Percentiles rank a stretch among this genome's conserved stretches.
Conservation (phyloP, 176 grass and related monocot species). For the Hsuehochloa calcarea region DNA sequence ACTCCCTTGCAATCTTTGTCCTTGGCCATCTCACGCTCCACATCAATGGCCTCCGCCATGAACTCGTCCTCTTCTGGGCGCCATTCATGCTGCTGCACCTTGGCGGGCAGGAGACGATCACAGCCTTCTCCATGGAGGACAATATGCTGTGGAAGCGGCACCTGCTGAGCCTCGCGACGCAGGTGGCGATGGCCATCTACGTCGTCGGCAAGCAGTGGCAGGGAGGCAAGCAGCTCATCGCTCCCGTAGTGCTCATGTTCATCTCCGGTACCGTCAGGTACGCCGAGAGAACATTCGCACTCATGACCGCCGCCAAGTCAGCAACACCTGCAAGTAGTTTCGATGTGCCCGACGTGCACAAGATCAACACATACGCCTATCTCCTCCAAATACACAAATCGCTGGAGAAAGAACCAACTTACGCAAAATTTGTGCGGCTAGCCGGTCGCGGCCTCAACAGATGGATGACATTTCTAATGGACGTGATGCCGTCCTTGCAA, state of each 20-base stretch:
- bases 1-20: conserved; percentile 28
- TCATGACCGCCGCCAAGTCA: conserved; percentile 1
- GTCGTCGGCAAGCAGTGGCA: conserved; percentile 20
- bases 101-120: conserved; percentile 48
- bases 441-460: too few relatives aligned
- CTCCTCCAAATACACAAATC: too few relatives aligned
- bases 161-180: not conserved
- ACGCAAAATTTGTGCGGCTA: too few relatives aligned
- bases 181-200: conserved; percentile 20
- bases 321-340: not conserved
- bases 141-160: conserved; percentile 41
- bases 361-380: not conserved
- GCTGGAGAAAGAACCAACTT: too few relatives aligned
- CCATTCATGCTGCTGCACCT: conserved; percentile 57
- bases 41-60: not conserved
- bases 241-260: conserved; percentile 22
- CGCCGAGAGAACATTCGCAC: conserved; percentile 16
- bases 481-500: too few relatives aligned
- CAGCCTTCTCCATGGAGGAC: conserved; percentile 13
- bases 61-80: conserved; percentile 32
- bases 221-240: not conserved
- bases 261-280: conserved; percentile 29
- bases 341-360: not conserved
- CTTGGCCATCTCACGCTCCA: conserved; percentile 35
- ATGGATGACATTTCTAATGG: not conserved